phyloP scores from a whole-genome alignment of 768 basidiomycete species.

The Mycena belliarum region DNA sequence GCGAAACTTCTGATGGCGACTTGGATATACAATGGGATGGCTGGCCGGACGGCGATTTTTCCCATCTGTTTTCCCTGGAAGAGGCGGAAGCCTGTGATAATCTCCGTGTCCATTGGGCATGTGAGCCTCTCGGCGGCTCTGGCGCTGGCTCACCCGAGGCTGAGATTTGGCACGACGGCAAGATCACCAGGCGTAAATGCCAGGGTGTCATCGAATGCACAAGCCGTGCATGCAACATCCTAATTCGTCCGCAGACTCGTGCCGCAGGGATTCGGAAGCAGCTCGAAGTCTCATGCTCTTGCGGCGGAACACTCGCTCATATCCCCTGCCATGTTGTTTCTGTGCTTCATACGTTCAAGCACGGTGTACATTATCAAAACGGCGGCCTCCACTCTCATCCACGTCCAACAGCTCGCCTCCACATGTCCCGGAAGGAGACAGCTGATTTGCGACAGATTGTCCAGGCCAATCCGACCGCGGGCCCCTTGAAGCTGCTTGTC shows the following conservation, averaged over 20 bases:
- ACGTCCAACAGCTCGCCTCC: neutral
- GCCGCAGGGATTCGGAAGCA: neutral
- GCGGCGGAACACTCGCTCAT: neutral
- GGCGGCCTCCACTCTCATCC: neutral
- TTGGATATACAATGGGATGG: neutral
- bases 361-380: neutral
- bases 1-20: neutral
- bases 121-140: neutral
- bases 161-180: neutral
- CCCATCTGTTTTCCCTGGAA: neutral
- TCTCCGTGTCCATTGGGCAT: neutral
- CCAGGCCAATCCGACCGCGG: neutral
- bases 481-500: neutral
- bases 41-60: conserved; percentile 8
- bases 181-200: neutral
- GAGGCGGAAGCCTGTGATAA: neutral
- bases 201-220: neutral
- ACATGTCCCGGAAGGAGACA: neutral
- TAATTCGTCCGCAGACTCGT: neutral
- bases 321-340: neutral
- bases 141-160: neutral
- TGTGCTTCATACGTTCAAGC: neutral
- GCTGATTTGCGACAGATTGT: neutral
- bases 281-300: neutral
- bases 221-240: neutral